These are phyloP conservation scores for Penicillium brasilianum DNA, from an alignment of 2,329 filamentous ascomycete genomes.

Conservation along the genomic window DNA sequence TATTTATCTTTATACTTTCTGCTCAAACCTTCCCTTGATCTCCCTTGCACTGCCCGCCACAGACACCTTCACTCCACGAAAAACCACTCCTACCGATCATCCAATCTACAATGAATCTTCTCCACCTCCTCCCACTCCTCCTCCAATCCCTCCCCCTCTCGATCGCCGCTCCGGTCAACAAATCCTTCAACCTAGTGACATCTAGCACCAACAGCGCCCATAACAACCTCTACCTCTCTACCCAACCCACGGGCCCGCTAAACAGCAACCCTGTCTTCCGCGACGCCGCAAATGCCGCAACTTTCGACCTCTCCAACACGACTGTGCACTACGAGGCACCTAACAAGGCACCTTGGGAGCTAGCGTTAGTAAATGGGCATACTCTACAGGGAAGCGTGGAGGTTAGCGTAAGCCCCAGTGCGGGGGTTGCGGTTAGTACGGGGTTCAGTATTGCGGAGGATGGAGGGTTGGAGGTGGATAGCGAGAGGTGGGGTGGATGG, in stretches of 20 bases:
- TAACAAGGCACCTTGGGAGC: conserved; percentile 16
- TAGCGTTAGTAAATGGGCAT: conserved; percentile 21
- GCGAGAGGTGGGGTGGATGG: conserved; percentile 23
- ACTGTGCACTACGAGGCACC: conserved; percentile 19
- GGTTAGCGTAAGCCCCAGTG: conserved; percentile 23
- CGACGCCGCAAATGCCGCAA: conserved; percentile 11
- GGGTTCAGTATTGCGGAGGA: conserved; percentile 17
- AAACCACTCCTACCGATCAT: background rate
- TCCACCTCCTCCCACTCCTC: conserved; percentile 31
- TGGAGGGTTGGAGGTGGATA: conserved; percentile 9
- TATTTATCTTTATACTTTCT: background rate
- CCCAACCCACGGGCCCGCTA: conserved; percentile 20
- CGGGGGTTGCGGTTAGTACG: conserved; percentile 7
- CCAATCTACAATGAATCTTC: conserved; percentile 34
- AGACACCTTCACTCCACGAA: background rate
- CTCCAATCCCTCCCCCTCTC: conserved; percentile 33
- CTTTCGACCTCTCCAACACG: conserved; percentile 22
- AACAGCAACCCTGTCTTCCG: conserved; percentile 26
- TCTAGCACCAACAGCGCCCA: conserved; percentile 25
- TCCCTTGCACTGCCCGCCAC: background rate
- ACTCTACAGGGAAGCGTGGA: conserved; percentile 21
- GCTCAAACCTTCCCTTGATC: background rate
- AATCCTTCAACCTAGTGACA: conserved; percentile 24
- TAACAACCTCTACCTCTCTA: conserved; percentile 24
- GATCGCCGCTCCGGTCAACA: conserved; percentile 31